Conservation (phyloP, 2,329 filamentous ascomycete species). For the Atkinsonella hypoxylon region DNA sequence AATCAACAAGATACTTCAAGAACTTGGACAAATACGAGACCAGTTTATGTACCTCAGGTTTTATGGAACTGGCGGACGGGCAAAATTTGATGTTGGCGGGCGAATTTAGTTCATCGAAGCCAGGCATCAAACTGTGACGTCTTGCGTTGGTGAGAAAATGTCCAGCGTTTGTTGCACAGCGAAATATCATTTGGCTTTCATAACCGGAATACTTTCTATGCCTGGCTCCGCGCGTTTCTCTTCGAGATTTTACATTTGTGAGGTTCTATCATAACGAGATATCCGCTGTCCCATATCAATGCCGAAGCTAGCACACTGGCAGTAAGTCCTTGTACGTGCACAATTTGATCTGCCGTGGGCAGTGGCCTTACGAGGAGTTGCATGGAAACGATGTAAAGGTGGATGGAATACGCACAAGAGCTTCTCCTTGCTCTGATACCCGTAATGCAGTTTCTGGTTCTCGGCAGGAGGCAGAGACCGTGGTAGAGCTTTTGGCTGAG, state of each 20-base stretch:
- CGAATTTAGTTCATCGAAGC: slow-evolving; percentile 19
- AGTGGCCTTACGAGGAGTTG: slow-evolving; percentile 21
- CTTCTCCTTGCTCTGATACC: slow-evolving; percentile 38
- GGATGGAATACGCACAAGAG: slow-evolving; percentile 36
- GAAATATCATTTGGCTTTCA: too few relatives aligned
- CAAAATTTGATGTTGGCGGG: slow-evolving; percentile 22
- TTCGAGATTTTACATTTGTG: slow-evolving; percentile 50
- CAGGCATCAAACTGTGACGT: slow-evolving; percentile 28
- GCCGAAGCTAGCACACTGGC: slow-evolving; percentile 53
- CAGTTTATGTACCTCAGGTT: slow-evolving; percentile 13
- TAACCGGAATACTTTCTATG: too few relatives aligned
- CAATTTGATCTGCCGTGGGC: slow-evolving; percentile 24
- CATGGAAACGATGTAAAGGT: slow-evolving; percentile 47
- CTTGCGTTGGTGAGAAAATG: too few relatives aligned
- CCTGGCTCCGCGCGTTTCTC: slow-evolving; percentile 40
- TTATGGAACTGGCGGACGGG: slow-evolving; percentile 29
- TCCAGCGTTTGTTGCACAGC: too few relatives aligned
- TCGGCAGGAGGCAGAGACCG: slow-evolving; percentile 8
- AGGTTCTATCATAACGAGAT: slow-evolving; percentile 54
- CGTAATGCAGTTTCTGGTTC: slow-evolving; percentile 9
- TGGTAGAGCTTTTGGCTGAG: slow-evolving; percentile 8
- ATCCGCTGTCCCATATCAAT: slow-evolving; percentile 42
- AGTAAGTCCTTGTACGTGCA: slow-evolving; percentile 53
- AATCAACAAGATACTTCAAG: slow-evolving; percentile 18
- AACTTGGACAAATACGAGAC: slow-evolving; percentile 7